These are phyloP conservation scores for Gaillardinia entomophila DNA, from an alignment of 805 yeast genomes.

Conservation along the genomic window DNA sequence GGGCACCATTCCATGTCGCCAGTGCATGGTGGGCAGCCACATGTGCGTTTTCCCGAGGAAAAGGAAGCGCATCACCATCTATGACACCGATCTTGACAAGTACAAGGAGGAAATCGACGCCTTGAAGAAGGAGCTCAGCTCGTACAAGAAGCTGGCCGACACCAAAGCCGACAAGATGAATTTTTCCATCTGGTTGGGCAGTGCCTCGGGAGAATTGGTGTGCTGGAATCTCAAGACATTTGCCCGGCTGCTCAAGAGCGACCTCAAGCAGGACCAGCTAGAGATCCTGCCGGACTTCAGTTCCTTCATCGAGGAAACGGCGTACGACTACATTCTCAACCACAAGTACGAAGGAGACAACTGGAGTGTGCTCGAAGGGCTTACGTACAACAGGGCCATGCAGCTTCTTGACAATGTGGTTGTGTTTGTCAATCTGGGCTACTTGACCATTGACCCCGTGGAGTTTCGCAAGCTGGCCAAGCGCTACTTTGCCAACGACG, in stretches of 20 bases:
- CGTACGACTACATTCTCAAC: slow-evolving; percentile 11
- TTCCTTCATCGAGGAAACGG: slow-evolving; percentile 16
- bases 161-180: slow-evolving; percentile 5
- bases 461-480: slow-evolving; percentile 9
- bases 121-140: slow-evolving; percentile 5
- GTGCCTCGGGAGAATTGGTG: slow-evolving; percentile 19
- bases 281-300: slow-evolving; percentile 17
- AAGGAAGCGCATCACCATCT: slow-evolving; percentile 11
- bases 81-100: slow-evolving; percentile 17
- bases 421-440: slow-evolving; percentile 17
- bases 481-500: slow-evolving; percentile 9
- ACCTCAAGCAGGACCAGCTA: slow-evolving; percentile 4
- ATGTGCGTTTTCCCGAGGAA: slow-evolving; percentile 17
- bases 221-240: slow-evolving; percentile 18
- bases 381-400: neutral
- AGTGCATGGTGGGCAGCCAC: slow-evolving; percentile 8
- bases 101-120: slow-evolving; percentile 9
- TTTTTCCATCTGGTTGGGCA: slow-evolving; percentile 15
- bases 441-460: slow-evolving; percentile 16
- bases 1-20: slow-evolving; percentile 17
- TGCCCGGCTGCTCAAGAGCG: slow-evolving; percentile 2
- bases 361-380: neutral
- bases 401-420: slow-evolving; percentile 10
- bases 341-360: too few species aligned
- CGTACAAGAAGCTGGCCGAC: slow-evolving; percentile 1